These are phyloP conservation scores for Blastocystis hominis DNA, from an alignment of 352 stramenopile genomes.

Conservation along the genomic window DNA sequence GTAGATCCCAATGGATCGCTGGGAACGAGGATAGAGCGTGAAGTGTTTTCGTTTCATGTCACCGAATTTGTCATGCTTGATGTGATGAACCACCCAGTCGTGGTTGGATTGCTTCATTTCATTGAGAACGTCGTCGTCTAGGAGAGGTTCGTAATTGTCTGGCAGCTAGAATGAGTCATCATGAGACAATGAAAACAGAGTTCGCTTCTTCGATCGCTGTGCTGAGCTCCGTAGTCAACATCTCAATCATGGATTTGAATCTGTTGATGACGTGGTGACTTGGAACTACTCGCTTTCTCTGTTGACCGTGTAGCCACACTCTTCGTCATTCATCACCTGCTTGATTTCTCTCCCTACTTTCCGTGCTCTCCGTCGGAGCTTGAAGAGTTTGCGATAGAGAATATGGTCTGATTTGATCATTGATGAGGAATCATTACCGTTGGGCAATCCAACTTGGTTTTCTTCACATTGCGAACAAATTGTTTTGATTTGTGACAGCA, in stretches of 20 bases:
- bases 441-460: neutral
- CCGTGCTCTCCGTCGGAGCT: neutral
- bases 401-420: too few relatives aligned
- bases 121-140: constrained; percentile 1
- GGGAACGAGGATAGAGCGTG: constrained; percentile 16
- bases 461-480: neutral
- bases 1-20: neutral
- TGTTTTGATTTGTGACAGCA: neutral
- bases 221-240: neutral
- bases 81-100: neutral
- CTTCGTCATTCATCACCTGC: neutral
- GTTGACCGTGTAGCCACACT: constrained; percentile 38
- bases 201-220: neutral
- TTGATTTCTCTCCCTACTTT: neutral
- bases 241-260: neutral
- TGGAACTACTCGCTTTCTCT: neutral
- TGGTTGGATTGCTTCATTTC: neutral
- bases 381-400: too few relatives aligned
- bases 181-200: neutral
- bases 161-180: neutral
- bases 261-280: neutral
- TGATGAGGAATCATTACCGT: neutral
- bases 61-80: neutral
- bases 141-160: constrained; percentile 34
- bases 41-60: constrained; percentile 13